A percentile compares a stretch with the other conserved stretches of the same genome.
Conservation (phyloP, 83 land plant genomes). For the Picea abies region DNA sequence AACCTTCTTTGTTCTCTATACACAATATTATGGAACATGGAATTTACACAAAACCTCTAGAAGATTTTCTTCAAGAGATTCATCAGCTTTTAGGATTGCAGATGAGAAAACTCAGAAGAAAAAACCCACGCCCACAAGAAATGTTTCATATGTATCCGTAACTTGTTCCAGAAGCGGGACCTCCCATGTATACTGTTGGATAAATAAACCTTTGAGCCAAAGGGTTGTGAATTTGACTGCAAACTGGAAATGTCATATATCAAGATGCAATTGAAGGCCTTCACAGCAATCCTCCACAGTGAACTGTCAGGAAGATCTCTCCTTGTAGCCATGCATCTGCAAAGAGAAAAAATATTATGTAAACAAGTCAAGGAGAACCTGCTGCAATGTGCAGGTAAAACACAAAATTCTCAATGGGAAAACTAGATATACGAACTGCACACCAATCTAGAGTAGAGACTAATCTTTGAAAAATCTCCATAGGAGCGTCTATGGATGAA, state of each 20-base stretch:
- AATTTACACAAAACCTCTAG: constrained; percentile 67
- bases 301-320: constrained; percentile 78
- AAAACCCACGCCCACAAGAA: constrained; percentile 83
- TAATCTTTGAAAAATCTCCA: no score
- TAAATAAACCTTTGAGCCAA: constrained; percentile 19
- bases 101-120: constrained; percentile 55
- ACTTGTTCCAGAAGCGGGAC: constrained; percentile 89
- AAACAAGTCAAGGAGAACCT: no score
- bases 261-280: constrained; percentile 67
- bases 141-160: constrained; percentile 86
- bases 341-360: no score
- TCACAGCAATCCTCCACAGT: constrained; percentile 83
- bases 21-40: no score
- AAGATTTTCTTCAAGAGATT: constrained; percentile 68
- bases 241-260: constrained; percentile 47
- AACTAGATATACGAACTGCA: no score
- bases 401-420: no score
- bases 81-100: constrained; percentile 70
- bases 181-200: constrained; percentile 45
- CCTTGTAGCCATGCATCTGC: constrained; percentile 65
- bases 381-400: no score
- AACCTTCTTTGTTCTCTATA: no score
- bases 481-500: no score
- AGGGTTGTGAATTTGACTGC: constrained; percentile 6
- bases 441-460: no score